A percentile compares a stretch with the other conserved stretches of the same genome.
These are phyloP conservation scores for Cronartium quercuum DNA, from an alignment of 1,284 basidiomycete genomes.

Conservation along the genomic window DNA sequence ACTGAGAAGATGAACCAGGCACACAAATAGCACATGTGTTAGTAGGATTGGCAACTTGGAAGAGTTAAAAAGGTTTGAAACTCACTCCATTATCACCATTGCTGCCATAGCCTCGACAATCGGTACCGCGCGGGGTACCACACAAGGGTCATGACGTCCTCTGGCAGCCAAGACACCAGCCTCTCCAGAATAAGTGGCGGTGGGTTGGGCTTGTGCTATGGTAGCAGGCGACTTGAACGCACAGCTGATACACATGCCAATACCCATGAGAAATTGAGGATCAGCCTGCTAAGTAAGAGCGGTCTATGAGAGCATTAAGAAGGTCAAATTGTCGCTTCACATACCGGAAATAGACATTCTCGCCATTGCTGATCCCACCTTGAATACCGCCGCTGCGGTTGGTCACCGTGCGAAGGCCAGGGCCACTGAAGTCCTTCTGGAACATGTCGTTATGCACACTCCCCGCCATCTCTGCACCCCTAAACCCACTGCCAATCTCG, in stretches of 20 bases:
- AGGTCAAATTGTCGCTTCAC: constrained; percentile 41
- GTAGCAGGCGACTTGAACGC: constrained; percentile 99
- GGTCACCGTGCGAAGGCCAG: constrained; percentile 67
- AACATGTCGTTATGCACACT: constrained; percentile 91
- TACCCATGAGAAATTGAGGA: too few relatives aligned
- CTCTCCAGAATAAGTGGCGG: constrained; percentile 87
- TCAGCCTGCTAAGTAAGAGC: too few relatives aligned
- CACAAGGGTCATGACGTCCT: constrained; percentile 94
- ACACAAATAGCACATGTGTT: not conserved
- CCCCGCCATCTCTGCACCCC: constrained; percentile 89
- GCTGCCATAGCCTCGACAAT: constrained; percentile 99
- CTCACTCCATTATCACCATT: constrained; percentile 79
- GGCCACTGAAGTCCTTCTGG: constrained; percentile 61
- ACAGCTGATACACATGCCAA: constrained; percentile 56
- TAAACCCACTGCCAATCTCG: constrained; percentile 95
- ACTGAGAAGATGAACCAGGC: not conserved
- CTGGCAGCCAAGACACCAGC: constrained; percentile 78
- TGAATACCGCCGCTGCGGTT: constrained; percentile 98
- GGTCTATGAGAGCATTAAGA: too few relatives aligned
- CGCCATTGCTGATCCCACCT: constrained; percentile 95
- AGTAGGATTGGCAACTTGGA: not conserved
- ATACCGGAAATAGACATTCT: constrained; percentile 94
- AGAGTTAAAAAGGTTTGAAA: not conserved
- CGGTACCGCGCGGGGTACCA: constrained; percentile 88
- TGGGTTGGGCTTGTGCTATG: constrained; percentile 84